Base-by-base conservation (phyloP, 2,329 filamentous ascomycete species). In the Sporothrix inflata region DNA sequence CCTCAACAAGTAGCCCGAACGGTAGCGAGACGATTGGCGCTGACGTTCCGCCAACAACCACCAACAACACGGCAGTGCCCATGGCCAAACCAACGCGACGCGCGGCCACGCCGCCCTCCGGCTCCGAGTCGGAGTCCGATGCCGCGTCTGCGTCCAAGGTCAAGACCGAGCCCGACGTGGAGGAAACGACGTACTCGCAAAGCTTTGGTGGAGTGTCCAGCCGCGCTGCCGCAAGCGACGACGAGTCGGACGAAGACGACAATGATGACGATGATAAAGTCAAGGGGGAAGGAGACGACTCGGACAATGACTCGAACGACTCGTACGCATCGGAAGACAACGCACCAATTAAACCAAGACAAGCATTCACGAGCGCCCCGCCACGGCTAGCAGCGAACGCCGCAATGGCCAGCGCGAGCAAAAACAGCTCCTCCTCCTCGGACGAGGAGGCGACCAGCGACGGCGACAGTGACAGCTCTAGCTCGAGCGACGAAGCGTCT, bases 141-240 rank as follows among this genome's bases (percentile, higher is more conserved):
- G 16, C 45, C 24, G 27, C 9, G 30, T 19, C 66, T 24, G 30
- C 16, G 14, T 55, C 66, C 4, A 42, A 69, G 19, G 55, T 42
- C 49, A 69, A 69, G 49, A 45, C 47, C 4, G 66, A 57, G 34
- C 66, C 34, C 11, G 49, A 45, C n/a, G 49, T 55, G n/a, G 49
- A 27, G 21, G 27, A 42, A 12, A 42, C 19, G 5, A 19, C 27
- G 47, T 30, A 7, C 27, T 49, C 19, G 19, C 65, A 51, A 21
- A 34, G 42, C 16, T n/a, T 21, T 14, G 42, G 63, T 14, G n/a
- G n/a, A n/a, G 6, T n/a, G 24, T 49, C 27, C 27, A 21, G 65
- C 19, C 21, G 40, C 40, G 40, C 12, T 4, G 12, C 24, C 38
- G 14, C 40, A 5, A 53, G 65, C 9, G 53, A 51, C 21, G 34